Conservation (phyloP, 2,329 filamentous ascomycete species). For the Aspergillus proliferans region DNA sequence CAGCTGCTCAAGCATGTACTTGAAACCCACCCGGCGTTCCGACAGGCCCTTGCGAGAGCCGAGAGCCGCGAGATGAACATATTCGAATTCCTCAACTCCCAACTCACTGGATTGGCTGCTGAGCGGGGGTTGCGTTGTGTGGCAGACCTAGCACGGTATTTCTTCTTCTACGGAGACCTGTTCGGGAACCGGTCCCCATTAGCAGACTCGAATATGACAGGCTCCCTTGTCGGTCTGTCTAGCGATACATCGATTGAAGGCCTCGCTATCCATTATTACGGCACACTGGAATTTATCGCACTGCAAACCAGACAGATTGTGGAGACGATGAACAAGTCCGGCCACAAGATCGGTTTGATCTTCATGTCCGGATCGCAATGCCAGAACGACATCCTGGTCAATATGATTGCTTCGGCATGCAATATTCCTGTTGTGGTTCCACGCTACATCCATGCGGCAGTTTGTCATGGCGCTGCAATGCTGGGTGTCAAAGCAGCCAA, state of each 20-base stretch:
- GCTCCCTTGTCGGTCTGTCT: conserved; percentile 74
- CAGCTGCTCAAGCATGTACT: conserved; percentile 86
- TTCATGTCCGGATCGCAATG: conserved; percentile 97
- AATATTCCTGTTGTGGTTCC: conserved; percentile 88
- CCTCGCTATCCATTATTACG: conserved; percentile 84
- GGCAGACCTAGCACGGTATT: conserved; percentile 76
- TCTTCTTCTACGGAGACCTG: conserved; percentile 95
- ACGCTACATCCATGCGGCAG: conserved; percentile 82
- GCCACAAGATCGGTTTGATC: conserved; percentile 77
- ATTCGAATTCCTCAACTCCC: conserved; percentile 76
- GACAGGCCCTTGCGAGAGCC: conserved; percentile 66
- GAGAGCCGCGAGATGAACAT: conserved; percentile 76
- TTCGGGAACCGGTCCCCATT: conserved; percentile 92
- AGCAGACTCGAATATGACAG: conserved; percentile 85
- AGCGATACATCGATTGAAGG: conserved; percentile 78
- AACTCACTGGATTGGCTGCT: not conserved
- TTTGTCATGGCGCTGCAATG: conserved; percentile 95
- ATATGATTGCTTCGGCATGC: conserved; percentile 78
- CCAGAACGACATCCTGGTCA: conserved; percentile 85
- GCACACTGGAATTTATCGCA: conserved; percentile 93
- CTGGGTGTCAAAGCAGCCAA: conserved; percentile 86
- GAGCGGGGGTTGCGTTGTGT: conserved; percentile 34
- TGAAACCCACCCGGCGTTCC: conserved; percentile 82
- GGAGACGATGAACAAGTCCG: conserved; percentile 78
- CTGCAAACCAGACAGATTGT: conserved; percentile 92